Evolutionary conservation across 1,284 basidiomycete species (phyloP), one percentile per base, ranked within the genome.

Genomic region (Gastroboletus turbinatus): DNA sequence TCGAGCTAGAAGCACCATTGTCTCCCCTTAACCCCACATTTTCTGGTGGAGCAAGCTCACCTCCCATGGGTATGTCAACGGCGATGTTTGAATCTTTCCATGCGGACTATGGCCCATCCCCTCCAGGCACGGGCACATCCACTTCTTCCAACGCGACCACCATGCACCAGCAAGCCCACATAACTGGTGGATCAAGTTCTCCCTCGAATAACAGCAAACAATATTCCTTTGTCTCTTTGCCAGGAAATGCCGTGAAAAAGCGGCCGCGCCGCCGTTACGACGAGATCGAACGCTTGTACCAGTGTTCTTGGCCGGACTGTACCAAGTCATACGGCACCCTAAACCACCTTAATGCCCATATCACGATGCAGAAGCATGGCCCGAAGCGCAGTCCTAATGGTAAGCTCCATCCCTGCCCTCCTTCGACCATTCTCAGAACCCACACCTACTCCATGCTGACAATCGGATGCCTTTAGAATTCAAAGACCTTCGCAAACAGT

Each of bases 401-500:
- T 94, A 66, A 71, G 85, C 78, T 29, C 19, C 14, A 27, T 32
- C 2, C 7, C 14, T 40, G 5, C 27, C 16, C 21, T 50, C 43
- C 19, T 9, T 44, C 14, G 16, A 23, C 21, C 17, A 9, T 39
- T 33, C 29, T 17, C 10, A 27, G 3, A 40, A 4, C 16, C 16
- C 10, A 5, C 27, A 3, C 38, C 45, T 50, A n/a, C 32, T 13
- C 19, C 48, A 30, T 55, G n/a, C 57, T 62, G 48, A 66, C 48
- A 32, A 58, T 58, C 48, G 55, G 29, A 33, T 50, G 0, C 58
- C 51, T 63, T 19, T 71, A 96, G 96, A 98, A 78, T 98, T 98
- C 80, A 98, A 97, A 72, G 96, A 98, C 67, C 87, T 97, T 70
- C 86, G 96, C 60, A 97, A 96, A 72, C 90, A 92, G 64, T 97